Evolutionary conservation across 352 stramenopile species (phyloP).

Genomic region (Phytophthora pisi): DNA sequence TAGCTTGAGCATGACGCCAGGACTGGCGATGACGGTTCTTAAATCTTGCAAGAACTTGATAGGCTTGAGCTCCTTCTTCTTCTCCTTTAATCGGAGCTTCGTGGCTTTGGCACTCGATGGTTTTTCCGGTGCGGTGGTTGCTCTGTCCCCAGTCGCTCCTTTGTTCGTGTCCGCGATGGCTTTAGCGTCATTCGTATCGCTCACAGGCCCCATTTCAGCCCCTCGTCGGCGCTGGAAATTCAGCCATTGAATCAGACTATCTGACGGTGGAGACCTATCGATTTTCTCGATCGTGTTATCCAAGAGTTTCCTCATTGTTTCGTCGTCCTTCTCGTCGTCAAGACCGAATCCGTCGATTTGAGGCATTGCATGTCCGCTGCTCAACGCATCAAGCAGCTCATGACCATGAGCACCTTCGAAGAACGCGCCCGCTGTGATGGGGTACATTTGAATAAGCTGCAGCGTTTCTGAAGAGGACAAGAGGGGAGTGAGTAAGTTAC

Average conservation of each 20-base stretch:
- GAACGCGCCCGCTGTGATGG: slow-evolving; percentile 54
- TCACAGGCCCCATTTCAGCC: slow-evolving; percentile 36
- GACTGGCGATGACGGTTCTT: slow-evolving; percentile 51
- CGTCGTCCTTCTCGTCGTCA: slow-evolving; percentile 51
- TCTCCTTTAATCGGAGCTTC: slow-evolving; percentile 58
- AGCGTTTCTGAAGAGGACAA: slow-evolving; percentile 47
- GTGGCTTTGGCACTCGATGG: slow-evolving; percentile 15
- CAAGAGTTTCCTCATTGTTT: slow-evolving; percentile 36
- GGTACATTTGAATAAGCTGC: slow-evolving; percentile 70
- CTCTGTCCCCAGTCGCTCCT: neutral
- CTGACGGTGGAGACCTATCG: slow-evolving; percentile 52
- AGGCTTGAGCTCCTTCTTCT: slow-evolving; percentile 66
- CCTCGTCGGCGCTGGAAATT: slow-evolving; percentile 68
- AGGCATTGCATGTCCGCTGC: slow-evolving; percentile 56
- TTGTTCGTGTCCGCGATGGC: slow-evolving; percentile 2
- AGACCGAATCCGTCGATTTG: slow-evolving; percentile 48
- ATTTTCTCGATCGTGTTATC: slow-evolving; percentile 41
- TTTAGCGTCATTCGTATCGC: slow-evolving; percentile 1
- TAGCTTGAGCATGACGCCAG: slow-evolving; percentile 74
- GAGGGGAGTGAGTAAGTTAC: too few relatives aligned
- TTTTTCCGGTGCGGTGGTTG: slow-evolving; percentile 9
- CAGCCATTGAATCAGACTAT: slow-evolving; percentile 73
- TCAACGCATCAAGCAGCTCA: slow-evolving; percentile 61
- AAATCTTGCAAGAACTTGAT: slow-evolving; percentile 77
- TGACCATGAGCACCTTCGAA: slow-evolving; percentile 63